These are phyloP conservation scores for Penium margaritaceum DNA, from an alignment of 139 green algal genomes.

Conservation along the genomic window DNA sequence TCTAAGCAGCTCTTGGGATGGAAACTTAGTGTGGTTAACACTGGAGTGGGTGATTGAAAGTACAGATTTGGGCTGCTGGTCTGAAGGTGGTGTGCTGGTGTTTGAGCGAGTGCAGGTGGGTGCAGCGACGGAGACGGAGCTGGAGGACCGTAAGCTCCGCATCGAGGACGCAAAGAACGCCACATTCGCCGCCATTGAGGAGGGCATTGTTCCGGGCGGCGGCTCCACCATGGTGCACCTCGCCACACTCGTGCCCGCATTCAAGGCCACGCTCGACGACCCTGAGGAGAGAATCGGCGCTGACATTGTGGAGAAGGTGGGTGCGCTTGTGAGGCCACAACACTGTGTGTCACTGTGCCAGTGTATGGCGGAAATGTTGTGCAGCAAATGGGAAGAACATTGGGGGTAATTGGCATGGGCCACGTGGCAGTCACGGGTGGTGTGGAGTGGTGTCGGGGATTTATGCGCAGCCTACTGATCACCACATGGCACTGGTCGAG, in stretches of 20 bases:
- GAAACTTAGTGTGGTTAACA: too few relatives aligned
- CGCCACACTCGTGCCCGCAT: constrained; percentile 67
- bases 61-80: background rate
- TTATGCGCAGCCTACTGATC: too few relatives aligned
- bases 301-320: constrained; percentile 86
- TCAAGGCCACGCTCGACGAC: constrained; percentile 71
- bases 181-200: constrained; percentile 93
- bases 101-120: constrained; percentile 66
- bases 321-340: too few relatives aligned
- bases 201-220: constrained; percentile 84
- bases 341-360: too few relatives aligned
- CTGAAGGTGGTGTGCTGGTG: background rate
- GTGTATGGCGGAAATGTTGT: too few relatives aligned
- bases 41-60: too few relatives aligned
- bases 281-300: constrained; percentile 84
- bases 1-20: too few relatives aligned
- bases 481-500: too few relatives aligned
- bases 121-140: constrained; percentile 91
- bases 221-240: constrained; percentile 91
- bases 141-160: constrained; percentile 97
- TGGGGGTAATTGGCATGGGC: too few relatives aligned
- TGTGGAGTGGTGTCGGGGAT: too few relatives aligned
- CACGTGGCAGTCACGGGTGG: too few relatives aligned
- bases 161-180: constrained; percentile 99
- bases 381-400: too few relatives aligned